Percentiles rank a stretch among this genome's conserved stretches.
These are phyloP conservation scores for Beauveria bassiana DNA, from an alignment of 2,329 filamentous ascomycete species.

Conservation along the genomic window DNA sequence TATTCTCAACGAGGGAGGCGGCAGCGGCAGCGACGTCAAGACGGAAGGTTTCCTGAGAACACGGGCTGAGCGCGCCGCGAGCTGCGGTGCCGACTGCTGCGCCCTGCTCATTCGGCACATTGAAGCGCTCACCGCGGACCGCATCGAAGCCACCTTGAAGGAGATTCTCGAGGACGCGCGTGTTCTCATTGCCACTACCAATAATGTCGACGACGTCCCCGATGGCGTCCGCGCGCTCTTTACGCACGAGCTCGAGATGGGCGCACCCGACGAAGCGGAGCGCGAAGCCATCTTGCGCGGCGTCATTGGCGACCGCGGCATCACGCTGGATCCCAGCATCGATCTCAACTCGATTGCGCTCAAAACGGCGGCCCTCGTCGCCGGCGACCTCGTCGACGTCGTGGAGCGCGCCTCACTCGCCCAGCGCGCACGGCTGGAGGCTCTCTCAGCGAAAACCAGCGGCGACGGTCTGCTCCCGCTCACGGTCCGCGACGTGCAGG, in stretches of 20 bases:
- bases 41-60: conserved; percentile 86
- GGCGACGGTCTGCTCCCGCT: conserved; percentile 33
- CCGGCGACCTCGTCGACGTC: conserved; percentile 88
- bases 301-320: conserved; percentile 67
- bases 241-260: conserved; percentile 91
- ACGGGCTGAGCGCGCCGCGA: conserved; percentile 79
- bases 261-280: conserved; percentile 84
- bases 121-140: conserved; percentile 83
- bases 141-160: conserved; percentile 78
- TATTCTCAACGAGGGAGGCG: conserved; percentile 77
- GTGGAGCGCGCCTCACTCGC: conserved; percentile 82
- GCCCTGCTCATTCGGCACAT: conserved; percentile 82
- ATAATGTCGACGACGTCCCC: conserved; percentile 88
- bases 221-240: conserved; percentile 86
- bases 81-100: conserved; percentile 77
- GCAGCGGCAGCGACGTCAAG: conserved; percentile 83
- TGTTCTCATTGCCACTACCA: conserved; percentile 87
- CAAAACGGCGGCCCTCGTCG: conserved; percentile 92
- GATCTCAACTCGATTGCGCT: conserved; percentile 80
- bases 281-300: conserved; percentile 78
- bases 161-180: conserved; percentile 73
- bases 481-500: conserved; percentile 73
- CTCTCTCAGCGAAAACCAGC: conserved; percentile 48
- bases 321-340: conserved; percentile 74
- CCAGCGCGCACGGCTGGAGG: conserved; percentile 65